Evolutionary conservation across 441 rosid species (phyloP).

Genomic region (Pelargonium fulgidum): DNA sequence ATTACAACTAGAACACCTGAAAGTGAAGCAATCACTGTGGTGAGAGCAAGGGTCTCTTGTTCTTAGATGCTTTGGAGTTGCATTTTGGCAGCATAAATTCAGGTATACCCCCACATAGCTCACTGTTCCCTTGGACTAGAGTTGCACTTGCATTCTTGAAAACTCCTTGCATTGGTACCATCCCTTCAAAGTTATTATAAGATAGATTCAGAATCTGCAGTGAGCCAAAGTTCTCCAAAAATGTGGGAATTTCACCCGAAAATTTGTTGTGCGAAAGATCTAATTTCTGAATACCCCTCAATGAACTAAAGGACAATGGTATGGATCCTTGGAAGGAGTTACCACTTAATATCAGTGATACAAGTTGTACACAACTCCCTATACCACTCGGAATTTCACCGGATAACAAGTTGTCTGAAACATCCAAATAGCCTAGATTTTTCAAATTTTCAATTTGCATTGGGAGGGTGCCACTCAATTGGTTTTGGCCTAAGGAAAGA

Average conservation of each 20-base stretch:
- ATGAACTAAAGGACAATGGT: slow-evolving; percentile 11
- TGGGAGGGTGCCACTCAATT: slow-evolving; percentile 19
- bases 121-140: slow-evolving; percentile 14
- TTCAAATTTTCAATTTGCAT: slow-evolving; percentile 6
- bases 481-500: neutral
- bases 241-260: slow-evolving; percentile 22
- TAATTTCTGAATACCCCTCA: slow-evolving; percentile 18
- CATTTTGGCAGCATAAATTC: slow-evolving; percentile 20
- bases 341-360: slow-evolving; percentile 13
- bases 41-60: neutral
- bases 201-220: slow-evolving; percentile 18
- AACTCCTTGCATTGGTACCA: slow-evolving; percentile 20
- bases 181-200: slow-evolving; percentile 23
- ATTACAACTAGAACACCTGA: neutral
- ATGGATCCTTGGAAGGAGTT: slow-evolving; percentile 26
- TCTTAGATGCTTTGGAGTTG: neutral
- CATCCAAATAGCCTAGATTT: neutral
- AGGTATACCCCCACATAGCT: slow-evolving; percentile 28
- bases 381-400: slow-evolving; percentile 23
- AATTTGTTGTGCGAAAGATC: slow-evolving; percentile 25
- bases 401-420: slow-evolving; percentile 15
- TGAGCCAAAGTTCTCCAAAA: neutral
- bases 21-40: neutral
- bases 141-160: neutral
- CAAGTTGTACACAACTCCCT: slow-evolving; percentile 18